Evolutionary conservation across 306 rosid genomes (phyloP).

Genomic region (Rosa persica): DNA sequence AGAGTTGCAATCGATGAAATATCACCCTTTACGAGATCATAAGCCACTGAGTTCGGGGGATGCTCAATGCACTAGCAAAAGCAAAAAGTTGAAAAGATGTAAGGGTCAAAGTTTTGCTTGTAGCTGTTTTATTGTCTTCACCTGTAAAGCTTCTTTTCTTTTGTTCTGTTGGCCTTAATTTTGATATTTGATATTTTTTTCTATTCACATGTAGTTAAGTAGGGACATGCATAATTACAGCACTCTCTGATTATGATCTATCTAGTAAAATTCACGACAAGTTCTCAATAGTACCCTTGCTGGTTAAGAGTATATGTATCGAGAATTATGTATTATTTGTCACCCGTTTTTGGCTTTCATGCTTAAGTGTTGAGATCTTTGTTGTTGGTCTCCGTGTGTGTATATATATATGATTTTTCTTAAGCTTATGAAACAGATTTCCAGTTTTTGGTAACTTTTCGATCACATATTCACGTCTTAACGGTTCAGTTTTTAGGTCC

Average conservation of each 20-base stretch:
- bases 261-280: background rate
- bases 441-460: too few species aligned
- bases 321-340: background rate
- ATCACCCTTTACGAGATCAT: conserved; percentile 61
- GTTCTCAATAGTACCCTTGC: background rate
- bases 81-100: conserved; percentile 54
- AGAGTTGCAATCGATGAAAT: conserved; percentile 56
- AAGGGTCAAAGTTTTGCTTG: conserved; percentile 17
- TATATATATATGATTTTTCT: too few species aligned
- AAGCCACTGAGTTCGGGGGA: conserved; percentile 22
- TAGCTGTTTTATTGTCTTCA: background rate
- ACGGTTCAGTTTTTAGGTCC: too few species aligned
- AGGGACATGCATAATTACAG: background rate
- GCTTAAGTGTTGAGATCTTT: background rate
- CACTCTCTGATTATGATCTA: background rate
- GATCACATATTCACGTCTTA: too few species aligned
- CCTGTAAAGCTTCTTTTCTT: background rate
- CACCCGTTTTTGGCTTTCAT: background rate
- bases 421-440: too few species aligned
- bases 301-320: background rate
- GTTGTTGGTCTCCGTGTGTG: background rate
- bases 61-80: conserved; percentile 25
- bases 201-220: background rate
- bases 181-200: background rate
- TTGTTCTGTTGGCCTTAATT: background rate